Conservation (phyloP, 1,284 basidiomycete species). For the Omphalotus olearius region DNA sequence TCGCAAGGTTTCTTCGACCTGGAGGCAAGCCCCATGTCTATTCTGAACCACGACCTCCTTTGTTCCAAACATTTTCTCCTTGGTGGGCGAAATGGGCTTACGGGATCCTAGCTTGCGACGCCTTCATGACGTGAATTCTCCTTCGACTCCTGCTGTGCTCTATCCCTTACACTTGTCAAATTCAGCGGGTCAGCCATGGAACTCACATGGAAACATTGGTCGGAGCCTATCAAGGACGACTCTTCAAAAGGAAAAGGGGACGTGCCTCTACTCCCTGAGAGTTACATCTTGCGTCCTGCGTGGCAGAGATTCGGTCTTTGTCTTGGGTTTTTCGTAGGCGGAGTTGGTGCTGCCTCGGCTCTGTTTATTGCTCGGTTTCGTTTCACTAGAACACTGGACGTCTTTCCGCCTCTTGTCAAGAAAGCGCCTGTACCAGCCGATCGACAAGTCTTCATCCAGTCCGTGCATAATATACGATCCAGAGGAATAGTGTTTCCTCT, state of each 20-base stretch:
- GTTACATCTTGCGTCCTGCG: slow-evolving; percentile 29
- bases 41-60: slow-evolving; percentile 15
- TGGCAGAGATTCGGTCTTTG: slow-evolving; percentile 33
- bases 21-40: slow-evolving; percentile 11
- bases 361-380: slow-evolving; percentile 32
- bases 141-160: not conserved
- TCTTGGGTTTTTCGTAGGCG: slow-evolving; percentile 26
- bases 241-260: slow-evolving; percentile 8
- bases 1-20: slow-evolving; percentile 8
- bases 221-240: slow-evolving; percentile 22
- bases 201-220: slow-evolving; percentile 36
- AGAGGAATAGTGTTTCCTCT: slow-evolving; percentile 33
- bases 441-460: slow-evolving; percentile 35
- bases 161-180: not conserved
- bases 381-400: slow-evolving; percentile 30
- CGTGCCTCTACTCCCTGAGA: slow-evolving; percentile 9
- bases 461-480: slow-evolving; percentile 28
- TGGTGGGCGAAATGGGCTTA: slow-evolving; percentile 35
- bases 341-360: slow-evolving; percentile 27
- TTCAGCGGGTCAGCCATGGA: slow-evolving; percentile 30
- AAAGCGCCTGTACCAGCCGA: slow-evolving; percentile 6
- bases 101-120: slow-evolving; percentile 28
- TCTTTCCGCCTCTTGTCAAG: slow-evolving; percentile 23
- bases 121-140: slow-evolving; percentile 30
- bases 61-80: slow-evolving; percentile 17